These are phyloP conservation scores for Arachis monticola DNA, from an alignment of 331 rosid genomes.

Conservation along the genomic window DNA sequence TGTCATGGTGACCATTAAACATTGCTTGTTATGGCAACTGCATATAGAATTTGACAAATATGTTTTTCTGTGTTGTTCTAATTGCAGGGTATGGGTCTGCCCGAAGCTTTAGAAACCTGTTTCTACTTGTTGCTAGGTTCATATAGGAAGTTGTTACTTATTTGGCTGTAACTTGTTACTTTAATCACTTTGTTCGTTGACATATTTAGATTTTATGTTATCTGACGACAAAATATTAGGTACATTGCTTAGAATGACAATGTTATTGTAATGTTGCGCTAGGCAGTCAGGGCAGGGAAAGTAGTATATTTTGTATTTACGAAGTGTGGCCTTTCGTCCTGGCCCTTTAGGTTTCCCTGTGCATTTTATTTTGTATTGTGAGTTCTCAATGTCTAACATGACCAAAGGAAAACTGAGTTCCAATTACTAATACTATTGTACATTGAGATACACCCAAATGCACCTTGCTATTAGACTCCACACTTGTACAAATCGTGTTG, in stretches of 20 bases:
- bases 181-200: constrained; percentile 47
- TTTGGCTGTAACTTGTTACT: constrained; percentile 27
- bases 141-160: constrained; percentile 30
- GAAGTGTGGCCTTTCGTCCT: constrained; percentile 6
- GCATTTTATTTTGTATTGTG: constrained; percentile 23
- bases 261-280: constrained; percentile 18
- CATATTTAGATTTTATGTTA: constrained; percentile 48
- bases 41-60: constrained; percentile 9
- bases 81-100: constrained; percentile 51
- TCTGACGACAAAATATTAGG: constrained; percentile 41
- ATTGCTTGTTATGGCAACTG: neutral
- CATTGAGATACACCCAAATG: constrained; percentile 49
- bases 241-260: constrained; percentile 44
- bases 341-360: constrained; percentile 45
- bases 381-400: constrained; percentile 48
- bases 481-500: neutral
- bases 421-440: constrained; percentile 53
- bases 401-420: constrained; percentile 44
- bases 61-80: constrained; percentile 13
- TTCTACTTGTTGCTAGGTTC: constrained; percentile 34
- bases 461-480: constrained; percentile 13
- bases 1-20: neutral
- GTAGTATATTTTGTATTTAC: constrained; percentile 44
- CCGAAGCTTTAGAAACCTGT: constrained; percentile 29
- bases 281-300: constrained; percentile 33